Evolutionary conservation across 768 basidiomycete species (phyloP).

Genomic region (Hemileccinum rubropunctum): DNA sequence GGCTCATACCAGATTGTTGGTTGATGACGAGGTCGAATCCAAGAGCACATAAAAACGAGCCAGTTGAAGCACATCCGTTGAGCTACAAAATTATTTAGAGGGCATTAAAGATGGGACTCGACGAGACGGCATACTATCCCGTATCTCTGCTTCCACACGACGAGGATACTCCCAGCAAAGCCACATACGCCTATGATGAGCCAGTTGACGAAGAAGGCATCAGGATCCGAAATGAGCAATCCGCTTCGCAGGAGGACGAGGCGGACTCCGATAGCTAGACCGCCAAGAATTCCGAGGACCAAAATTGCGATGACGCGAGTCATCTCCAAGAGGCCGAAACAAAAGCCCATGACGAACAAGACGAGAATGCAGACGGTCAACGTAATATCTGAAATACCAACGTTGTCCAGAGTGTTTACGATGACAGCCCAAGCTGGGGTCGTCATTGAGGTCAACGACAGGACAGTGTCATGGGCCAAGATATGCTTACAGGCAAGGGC

Average conservation of each 20-base stretch:
- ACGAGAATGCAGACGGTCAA: slow-evolving; percentile 48
- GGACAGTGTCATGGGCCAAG: background rate
- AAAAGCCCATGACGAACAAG: slow-evolving; percentile 49
- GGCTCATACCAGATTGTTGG: slow-evolving; percentile 59
- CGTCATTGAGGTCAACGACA: background rate
- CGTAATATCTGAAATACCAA: slow-evolving; percentile 50
- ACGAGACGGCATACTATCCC: slow-evolving; percentile 44
- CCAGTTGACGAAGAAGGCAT: slow-evolving; percentile 49
- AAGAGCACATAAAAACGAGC: slow-evolving; percentile 57
- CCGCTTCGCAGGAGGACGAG: slow-evolving; percentile 48
- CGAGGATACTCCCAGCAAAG: slow-evolving; percentile 37
- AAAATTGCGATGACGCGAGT: slow-evolving; percentile 46
- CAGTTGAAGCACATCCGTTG: slow-evolving; percentile 52
- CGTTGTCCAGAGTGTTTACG: slow-evolving; percentile 49
- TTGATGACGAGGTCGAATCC: slow-evolving; percentile 57
- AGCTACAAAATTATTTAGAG: slow-evolving; percentile 30
- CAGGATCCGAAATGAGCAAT: slow-evolving; percentile 41
- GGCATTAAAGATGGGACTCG: background rate
- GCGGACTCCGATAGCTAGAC: slow-evolving; percentile 55
- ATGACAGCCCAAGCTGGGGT: slow-evolving; percentile 60
- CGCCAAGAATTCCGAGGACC: slow-evolving; percentile 50
- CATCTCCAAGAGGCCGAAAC: slow-evolving; percentile 52
- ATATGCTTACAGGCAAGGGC: slow-evolving; percentile 42
- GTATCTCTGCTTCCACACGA: slow-evolving; percentile 44
- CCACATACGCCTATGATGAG: slow-evolving; percentile 48